phyloP scores from a whole-genome alignment of 306 rosid genomes.

The Fragaria nilgerrensis region DNA sequence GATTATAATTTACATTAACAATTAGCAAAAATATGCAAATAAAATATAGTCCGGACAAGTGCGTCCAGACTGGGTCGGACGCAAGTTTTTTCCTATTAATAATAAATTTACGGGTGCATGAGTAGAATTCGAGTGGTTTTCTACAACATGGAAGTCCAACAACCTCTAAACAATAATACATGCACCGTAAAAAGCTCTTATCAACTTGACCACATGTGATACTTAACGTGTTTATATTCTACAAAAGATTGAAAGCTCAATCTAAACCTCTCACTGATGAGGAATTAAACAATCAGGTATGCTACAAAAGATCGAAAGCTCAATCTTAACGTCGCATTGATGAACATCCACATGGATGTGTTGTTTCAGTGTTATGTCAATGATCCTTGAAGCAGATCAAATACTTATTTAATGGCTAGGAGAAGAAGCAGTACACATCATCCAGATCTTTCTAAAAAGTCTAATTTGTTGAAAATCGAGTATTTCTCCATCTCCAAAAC shows the following conservation, averaged over 20 bases:
- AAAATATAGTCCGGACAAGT: accelerated
- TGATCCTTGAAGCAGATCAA: not conserved
- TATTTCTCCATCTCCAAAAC: not conserved
- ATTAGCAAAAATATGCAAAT: too few species aligned
- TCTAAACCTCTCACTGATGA: not conserved
- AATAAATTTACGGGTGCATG: too few species aligned
- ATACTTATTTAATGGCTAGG: not conserved
- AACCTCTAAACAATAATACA: too few species aligned
- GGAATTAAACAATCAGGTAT: not conserved
- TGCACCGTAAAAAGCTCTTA: too few species aligned
- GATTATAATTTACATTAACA: too few species aligned
- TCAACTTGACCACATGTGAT: not conserved
- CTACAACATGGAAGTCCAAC: too few species aligned
- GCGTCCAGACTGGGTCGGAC: too few species aligned
- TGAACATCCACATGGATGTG: not conserved
- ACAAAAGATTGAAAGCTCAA: not conserved
- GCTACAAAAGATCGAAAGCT: too few species aligned
- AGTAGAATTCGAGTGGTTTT: too few species aligned
- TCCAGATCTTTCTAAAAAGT: not conserved
- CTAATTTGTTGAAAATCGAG: not conserved
- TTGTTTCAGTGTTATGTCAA: not conserved
- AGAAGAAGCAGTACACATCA: not conserved
- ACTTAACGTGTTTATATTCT: not conserved
- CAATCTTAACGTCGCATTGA: too few species aligned
- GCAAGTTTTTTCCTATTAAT: too few species aligned